These are phyloP conservation scores for Leccinum discolor DNA, from an alignment of 1,284 basidiomycete genomes.

Conservation along the genomic window DNA sequence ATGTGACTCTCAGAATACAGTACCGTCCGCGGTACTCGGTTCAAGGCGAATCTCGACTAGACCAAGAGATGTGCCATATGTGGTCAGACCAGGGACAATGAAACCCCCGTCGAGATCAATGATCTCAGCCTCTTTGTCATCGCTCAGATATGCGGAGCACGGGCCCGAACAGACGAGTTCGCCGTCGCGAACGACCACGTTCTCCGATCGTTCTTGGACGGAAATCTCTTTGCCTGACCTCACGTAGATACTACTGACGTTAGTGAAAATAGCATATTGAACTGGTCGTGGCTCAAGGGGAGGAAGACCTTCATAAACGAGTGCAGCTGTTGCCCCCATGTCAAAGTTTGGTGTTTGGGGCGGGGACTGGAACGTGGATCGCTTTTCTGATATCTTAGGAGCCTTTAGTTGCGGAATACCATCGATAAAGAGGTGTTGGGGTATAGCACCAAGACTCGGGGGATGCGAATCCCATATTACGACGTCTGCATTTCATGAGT, in stretches of 20 bases:
- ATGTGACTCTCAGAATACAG: slow-evolving; percentile 27
- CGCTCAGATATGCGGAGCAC: slow-evolving; percentile 21
- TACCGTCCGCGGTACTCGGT: slow-evolving; percentile 67
- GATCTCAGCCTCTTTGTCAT: slow-evolving; percentile 19
- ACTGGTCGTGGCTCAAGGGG: slow-evolving; percentile 46
- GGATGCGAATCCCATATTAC: slow-evolving; percentile 57
- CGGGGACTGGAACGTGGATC: slow-evolving; percentile 28
- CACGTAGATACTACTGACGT: slow-evolving; percentile 16
- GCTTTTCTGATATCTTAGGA: slow-evolving; percentile 35
- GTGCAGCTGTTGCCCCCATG: slow-evolving; percentile 50
- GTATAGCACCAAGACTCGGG: slow-evolving; percentile 52
- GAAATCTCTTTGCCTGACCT: slow-evolving; percentile 10
- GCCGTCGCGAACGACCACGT: slow-evolving; percentile 47
- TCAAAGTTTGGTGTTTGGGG: slow-evolving; percentile 60
- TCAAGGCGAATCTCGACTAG: slow-evolving; percentile 70
- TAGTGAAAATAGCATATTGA: slow-evolving; percentile 16
- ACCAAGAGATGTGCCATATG: slow-evolving; percentile 62
- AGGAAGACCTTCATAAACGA: slow-evolving; percentile 65
- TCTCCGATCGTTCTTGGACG: slow-evolving; percentile 26
- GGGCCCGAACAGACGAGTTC: slow-evolving; percentile 41
- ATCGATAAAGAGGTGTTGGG: slow-evolving; percentile 68
- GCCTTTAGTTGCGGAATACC: slow-evolving; percentile 59
- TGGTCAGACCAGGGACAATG: slow-evolving; percentile 59
- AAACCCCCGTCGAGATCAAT: slow-evolving; percentile 49
- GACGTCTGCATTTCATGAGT: slow-evolving; percentile 30